Percentiles rank a stretch among this genome's conserved stretches.
These are phyloP conservation scores for Eucalyptus viminalis DNA, from an alignment of 345 rosid genomes.

Conservation along the genomic window DNA sequence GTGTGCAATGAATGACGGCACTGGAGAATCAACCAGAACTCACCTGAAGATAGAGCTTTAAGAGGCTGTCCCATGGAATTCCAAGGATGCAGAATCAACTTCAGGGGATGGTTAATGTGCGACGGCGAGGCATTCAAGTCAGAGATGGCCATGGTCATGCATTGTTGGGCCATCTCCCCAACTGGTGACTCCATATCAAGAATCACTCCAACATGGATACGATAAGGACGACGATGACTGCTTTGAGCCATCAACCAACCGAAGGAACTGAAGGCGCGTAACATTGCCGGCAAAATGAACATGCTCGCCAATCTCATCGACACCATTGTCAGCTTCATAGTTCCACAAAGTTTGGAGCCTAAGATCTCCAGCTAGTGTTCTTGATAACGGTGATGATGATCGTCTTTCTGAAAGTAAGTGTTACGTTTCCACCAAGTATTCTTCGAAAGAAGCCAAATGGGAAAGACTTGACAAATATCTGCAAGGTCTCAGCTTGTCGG, in stretches of 20 bases:
- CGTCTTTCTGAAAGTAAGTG: neutral
- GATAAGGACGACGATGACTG: neutral
- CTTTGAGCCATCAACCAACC: neutral
- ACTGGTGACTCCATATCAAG: neutral
- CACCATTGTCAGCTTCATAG: neutral
- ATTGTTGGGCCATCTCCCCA: neutral
- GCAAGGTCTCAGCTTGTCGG: too few species aligned
- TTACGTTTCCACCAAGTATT: neutral
- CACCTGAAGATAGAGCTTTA: too few species aligned
- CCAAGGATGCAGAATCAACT: too few species aligned
- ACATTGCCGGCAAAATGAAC: neutral
- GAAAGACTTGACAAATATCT: too few species aligned
- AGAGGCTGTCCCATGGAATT: too few species aligned
- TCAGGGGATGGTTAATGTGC: too few species aligned
- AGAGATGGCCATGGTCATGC: neutral
- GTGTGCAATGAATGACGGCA: too few species aligned
- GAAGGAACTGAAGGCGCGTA: neutral
- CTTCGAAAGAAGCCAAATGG: neutral
- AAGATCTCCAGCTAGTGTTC: neutral
- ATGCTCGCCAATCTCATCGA: neutral
- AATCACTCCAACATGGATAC: neutral
- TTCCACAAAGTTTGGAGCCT: neutral
- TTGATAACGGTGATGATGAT: neutral
- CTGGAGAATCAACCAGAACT: too few species aligned
- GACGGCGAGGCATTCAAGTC: neutral